phyloP scores from a whole-genome alignment of 2,329 filamentous ascomycete species.

The Colletotrichum chrysophilum region DNA sequence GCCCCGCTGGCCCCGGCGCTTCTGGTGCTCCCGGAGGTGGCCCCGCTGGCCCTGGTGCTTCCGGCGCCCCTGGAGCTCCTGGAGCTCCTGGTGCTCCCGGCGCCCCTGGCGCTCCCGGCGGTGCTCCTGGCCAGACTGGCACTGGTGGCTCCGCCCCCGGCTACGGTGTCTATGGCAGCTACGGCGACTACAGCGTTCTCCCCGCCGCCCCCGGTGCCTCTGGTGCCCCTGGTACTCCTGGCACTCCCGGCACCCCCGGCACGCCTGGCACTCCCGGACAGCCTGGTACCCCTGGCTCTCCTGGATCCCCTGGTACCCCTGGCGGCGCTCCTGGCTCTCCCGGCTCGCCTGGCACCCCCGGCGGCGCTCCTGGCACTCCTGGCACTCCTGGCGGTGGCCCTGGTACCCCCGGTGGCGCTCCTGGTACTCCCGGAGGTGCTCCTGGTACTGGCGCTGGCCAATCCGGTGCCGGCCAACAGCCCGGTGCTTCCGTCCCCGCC shows the following conservation, averaged over 20 bases:
- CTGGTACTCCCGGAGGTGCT: not conserved
- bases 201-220: not conserved
- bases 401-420: not conserved
- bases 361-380: not conserved
- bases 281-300: not conserved
- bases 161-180: not conserved
- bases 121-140: not conserved
- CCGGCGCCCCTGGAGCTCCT: not conserved
- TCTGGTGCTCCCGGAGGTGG: not conserved
- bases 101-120: not conserved
- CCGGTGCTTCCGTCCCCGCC: not conserved
- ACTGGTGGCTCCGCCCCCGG: not conserved
- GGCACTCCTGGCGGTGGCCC: not conserved
- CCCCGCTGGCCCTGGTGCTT: not conserved
- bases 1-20: not conserved
- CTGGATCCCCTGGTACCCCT: not conserved
- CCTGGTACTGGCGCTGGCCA: not conserved
- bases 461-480: not conserved
- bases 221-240: not conserved
- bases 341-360: not conserved
- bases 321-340: not conserved
- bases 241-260: not conserved
- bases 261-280: not conserved
- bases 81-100: not conserved
- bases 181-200: not conserved